Percentiles rank a stretch among this genome's conserved stretches.
Evolutionary conservation across 306 rosid species (phyloP).

Genomic region (Inga laurina): DNA sequence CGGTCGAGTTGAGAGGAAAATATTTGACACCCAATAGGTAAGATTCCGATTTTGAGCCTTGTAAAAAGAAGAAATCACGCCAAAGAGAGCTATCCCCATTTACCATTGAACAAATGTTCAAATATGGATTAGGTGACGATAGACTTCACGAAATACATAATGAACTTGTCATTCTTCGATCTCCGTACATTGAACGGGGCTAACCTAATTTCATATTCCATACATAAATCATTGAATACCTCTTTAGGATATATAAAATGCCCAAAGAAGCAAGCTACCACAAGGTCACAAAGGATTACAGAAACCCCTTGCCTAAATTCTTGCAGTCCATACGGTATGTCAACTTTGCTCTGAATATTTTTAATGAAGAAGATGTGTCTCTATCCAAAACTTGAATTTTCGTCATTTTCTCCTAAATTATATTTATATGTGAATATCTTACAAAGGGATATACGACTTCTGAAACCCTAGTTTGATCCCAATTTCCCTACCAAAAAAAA

Average conservation of each 20-base stretch:
- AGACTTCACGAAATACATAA: neutral
- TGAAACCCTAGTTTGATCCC: slow-evolving; percentile 37
- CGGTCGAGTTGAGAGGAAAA: neutral
- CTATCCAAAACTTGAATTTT: slow-evolving; percentile 50
- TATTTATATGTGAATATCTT: slow-evolving; percentile 27
- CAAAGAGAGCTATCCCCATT: neutral
- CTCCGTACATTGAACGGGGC: neutral
- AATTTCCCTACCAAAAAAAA: slow-evolving; percentile 44
- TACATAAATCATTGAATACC: neutral
- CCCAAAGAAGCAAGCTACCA: slow-evolving; percentile 4
- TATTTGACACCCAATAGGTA: neutral
- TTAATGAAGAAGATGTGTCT: slow-evolving; percentile 44
- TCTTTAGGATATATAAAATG: neutral
- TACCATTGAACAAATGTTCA: neutral
- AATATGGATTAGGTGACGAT: neutral
- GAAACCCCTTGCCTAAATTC: slow-evolving; percentile 5
- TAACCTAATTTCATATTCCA: neutral
- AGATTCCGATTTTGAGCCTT: neutral
- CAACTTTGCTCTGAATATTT: slow-evolving; percentile 38
- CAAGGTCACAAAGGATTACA: slow-evolving; percentile 27
- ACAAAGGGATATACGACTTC: neutral
- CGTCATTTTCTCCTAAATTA: slow-evolving; percentile 36
- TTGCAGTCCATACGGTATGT: slow-evolving; percentile 28
- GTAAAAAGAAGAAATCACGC: neutral
- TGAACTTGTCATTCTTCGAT: neutral